Base-by-base conservation (phyloP, 805 yeast genomes). In the Candida fluviatilis region DNA sequence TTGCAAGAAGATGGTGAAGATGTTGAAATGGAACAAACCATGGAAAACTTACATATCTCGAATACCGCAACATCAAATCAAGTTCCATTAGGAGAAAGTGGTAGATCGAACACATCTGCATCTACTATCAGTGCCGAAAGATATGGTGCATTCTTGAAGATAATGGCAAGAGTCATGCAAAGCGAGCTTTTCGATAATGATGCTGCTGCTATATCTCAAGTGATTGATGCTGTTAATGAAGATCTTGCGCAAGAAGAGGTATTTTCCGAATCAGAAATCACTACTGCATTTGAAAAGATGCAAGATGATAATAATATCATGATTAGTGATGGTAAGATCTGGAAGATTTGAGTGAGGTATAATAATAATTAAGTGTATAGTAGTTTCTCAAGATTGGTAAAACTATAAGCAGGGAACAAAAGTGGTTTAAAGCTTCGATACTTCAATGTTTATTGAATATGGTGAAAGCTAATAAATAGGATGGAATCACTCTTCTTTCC, bases 201-300 rank as follows among this genome's bases (percentile, higher is more conserved):
- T 16, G 47, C 67, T 4, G 64, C 67, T 19, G 49, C 65, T 7
- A 41, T 52, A 21, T 66, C 63, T 34, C 54, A 46, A 13, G 65
- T 66, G 12, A 45, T 53, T 2, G 59, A 51, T 18, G 55, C 57
- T 16, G 47, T 67, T 34, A 68, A 68, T 46, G 62, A 51, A 32
- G 58, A 47, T 31, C 49, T 67, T 38, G 56, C 60, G 16, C 73
- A 67, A 48, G 73, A 68, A 41, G 73, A 68, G 37, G 44, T 52
- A 14, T 68, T 66, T 45, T 41, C 48, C 19, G 42, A 41, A 4
- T 46, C 38, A 13, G 73, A 68, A 43, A 49, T 65, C 28, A 45
- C 43, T 24, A 54, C 54, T 18, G 72, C 62, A 4, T 53, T 67
- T 21, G 45, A 42, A 28, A 55, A 43, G 40, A 58, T 67, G 67